Percentiles rank a stretch among this genome's conserved stretches.
These are phyloP conservation scores for Leccinum variicolor DNA, from an alignment of 768 basidiomycete species.

Conservation along the genomic window DNA sequence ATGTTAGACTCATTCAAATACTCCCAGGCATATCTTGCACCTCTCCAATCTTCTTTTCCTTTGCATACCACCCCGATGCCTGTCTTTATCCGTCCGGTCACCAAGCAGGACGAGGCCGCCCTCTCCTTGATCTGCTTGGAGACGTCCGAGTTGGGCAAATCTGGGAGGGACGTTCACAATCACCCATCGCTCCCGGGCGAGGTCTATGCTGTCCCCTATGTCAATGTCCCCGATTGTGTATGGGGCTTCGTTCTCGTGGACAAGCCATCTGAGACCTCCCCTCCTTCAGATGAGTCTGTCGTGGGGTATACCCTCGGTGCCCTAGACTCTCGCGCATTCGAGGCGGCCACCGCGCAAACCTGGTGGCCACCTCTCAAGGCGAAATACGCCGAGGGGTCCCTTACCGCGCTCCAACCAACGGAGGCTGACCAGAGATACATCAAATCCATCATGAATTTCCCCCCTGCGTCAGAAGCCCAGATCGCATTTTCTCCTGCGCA, in stretches of 20 bases:
- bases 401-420: slow-evolving; percentile 15
- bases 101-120: slow-evolving; percentile 48
- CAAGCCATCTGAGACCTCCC: slow-evolving; percentile 21
- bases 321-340: slow-evolving; percentile 63
- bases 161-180: slow-evolving; percentile 60
- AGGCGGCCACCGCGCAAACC: slow-evolving; percentile 46
- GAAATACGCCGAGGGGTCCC: slow-evolving; percentile 43
- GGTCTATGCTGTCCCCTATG: slow-evolving; percentile 73
- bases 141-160: slow-evolving; percentile 67
- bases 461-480: slow-evolving; percentile 47
- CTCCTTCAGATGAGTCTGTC: slow-evolving; percentile 36
- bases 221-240: slow-evolving; percentile 54
- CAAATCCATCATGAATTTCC: slow-evolving; percentile 32
- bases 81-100: slow-evolving; percentile 53
- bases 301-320: slow-evolving; percentile 75
- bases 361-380: slow-evolving; percentile 68
- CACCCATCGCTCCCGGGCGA: slow-evolving; percentile 65
- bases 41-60: neutral
- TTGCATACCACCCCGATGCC: slow-evolving; percentile 25
- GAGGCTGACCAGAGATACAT: slow-evolving; percentile 32
- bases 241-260: slow-evolving; percentile 77
- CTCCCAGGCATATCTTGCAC: neutral
- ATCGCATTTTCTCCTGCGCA: slow-evolving; percentile 69
- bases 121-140: slow-evolving; percentile 72
- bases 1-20: slow-evolving; percentile 2